Evolutionary conservation across 2,329 filamentous ascomycete species (phyloP), one percentile per base, ranked within the genome.

Genomic region (Rhexocercosporidium sp.): DNA sequence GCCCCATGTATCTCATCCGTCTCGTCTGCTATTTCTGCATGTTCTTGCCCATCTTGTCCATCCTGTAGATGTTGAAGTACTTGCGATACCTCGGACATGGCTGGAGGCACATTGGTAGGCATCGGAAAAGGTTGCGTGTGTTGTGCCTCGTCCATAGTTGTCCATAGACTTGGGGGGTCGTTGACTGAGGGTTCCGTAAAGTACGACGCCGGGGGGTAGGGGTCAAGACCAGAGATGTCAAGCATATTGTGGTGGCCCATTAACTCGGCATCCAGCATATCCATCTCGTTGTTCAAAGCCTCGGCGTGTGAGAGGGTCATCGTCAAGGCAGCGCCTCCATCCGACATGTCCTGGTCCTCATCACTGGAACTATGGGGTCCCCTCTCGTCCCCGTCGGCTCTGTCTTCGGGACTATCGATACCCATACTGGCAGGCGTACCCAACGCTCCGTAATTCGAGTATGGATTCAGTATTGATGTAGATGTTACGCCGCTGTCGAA

Each of bases 61-160:
- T 77, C 68, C 61, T 77, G 76, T 31, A 76, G 62, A 47, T 77
- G 69, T 39, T 77, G 75, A 47, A 76, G 62, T 66, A 77, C 75
- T 56, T 73, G 72, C 39, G 73, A 73, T 18, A 77, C 70, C 18
- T 70, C 71, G 6, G 72, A 75, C 72, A 76, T 74, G 16, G 74
- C 67, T 54, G 71, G 57, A 46, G 72, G 72, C 20, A 76, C 61
- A 63, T 69, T 73, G 20, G 67, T 49, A 34, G 67, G 34, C 16
- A 39, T 47, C 20, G 41, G 49, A 29, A 51, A 27, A 25, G 18
- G 44, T n/a, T 65, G 54, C 59, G 63, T 66, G 25, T 59, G 41
- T 14, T 62, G 46, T 59, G 64, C 46, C 0, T 46, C 51, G 4
- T 41, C 37, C 11, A 16, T 37, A 14, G 29, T 54, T n/a, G 49